Evolutionary conservation across 805 yeast species (phyloP).

Genomic region (Saccharomycodes ludwigii): DNA sequence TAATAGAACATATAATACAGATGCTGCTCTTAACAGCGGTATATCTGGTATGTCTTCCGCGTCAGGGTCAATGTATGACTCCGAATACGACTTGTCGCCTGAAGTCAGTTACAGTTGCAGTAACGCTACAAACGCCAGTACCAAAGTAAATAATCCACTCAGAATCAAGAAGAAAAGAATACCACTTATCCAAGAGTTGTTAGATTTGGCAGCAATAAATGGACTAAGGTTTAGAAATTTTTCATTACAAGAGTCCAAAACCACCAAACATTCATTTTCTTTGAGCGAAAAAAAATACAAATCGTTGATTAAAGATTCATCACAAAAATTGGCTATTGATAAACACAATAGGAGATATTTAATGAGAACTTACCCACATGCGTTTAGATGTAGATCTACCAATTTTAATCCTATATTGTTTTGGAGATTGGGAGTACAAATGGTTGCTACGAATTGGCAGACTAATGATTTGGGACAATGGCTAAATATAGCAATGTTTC

Average conservation of each 20-base stretch:
- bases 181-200: constrained; percentile 14
- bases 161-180: constrained; percentile 15
- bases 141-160: too few relatives aligned
- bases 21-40: too few relatives aligned
- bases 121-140: too few relatives aligned
- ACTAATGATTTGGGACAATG: constrained; percentile 84
- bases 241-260: constrained; percentile 75
- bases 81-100: constrained; percentile 23
- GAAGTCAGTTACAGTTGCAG: too few relatives aligned
- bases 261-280: constrained; percentile 73
- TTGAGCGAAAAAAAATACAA: constrained; percentile 63
- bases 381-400: constrained; percentile 59
- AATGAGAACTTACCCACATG: constrained; percentile 83
- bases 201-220: constrained; percentile 28
- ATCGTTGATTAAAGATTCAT: constrained; percentile 50
- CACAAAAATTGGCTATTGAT: constrained; percentile 40
- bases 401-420: constrained; percentile 70
- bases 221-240: constrained; percentile 75
- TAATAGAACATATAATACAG: too few relatives aligned
- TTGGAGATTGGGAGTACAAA: constrained; percentile 82
- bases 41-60: constrained; percentile 21
- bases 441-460: constrained; percentile 98
- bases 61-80: constrained; percentile 23
- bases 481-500: constrained; percentile 73
- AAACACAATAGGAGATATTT: constrained; percentile 69